A percentile compares a stretch with the other conserved stretches of the same genome.
These are phyloP conservation scores for Tuber melanosporum DNA, from an alignment of 495 filamentous ascomycete species.

Conservation along the genomic window DNA sequence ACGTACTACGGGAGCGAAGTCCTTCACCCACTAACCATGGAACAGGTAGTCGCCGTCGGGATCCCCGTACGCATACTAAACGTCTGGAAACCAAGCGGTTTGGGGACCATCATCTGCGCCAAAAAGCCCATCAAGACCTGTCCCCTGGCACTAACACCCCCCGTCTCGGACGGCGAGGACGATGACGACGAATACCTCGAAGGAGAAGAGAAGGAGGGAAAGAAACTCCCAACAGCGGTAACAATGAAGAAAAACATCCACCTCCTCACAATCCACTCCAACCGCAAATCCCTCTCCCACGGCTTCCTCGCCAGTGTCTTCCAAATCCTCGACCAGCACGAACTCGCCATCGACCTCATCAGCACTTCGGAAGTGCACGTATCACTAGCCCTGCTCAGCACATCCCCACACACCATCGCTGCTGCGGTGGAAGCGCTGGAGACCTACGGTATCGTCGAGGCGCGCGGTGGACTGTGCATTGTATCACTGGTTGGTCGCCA, in stretches of 20 bases:
- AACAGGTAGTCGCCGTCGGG: constrained; percentile 81
- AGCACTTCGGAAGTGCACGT: constrained; percentile 92
- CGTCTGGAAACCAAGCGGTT: constrained; percentile 81
- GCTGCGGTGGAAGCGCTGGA: constrained; percentile 61
- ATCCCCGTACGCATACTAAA: constrained; percentile 89
- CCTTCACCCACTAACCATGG: constrained; percentile 85
- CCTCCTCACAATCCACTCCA: constrained; percentile 91
- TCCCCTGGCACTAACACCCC: background rate
- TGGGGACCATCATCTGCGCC: constrained; percentile 71
- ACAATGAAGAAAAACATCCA: constrained; percentile 91
- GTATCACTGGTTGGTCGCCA: constrained; percentile 84
- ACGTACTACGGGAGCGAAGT: constrained; percentile 66
- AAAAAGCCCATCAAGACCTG: background rate
- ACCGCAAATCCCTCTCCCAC: constrained; percentile 78
- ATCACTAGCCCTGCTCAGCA: constrained; percentile 83
- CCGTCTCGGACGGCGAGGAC: background rate
- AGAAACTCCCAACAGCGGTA: constrained; percentile 67
- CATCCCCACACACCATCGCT: constrained; percentile 49
- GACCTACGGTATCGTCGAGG: constrained; percentile 74
- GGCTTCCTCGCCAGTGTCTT: constrained; percentile 91
- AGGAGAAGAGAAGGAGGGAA: background rate
- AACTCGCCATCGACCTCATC: constrained; percentile 83
- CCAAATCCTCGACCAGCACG: constrained; percentile 68
- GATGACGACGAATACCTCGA: background rate
- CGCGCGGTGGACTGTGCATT: constrained; percentile 82